Percentiles rank a stretch among this genome's conserved stretches.
Conservation (phyloP, 2,329 filamentous ascomycete genomes). For the Akanthomyces dipterigenus region DNA sequence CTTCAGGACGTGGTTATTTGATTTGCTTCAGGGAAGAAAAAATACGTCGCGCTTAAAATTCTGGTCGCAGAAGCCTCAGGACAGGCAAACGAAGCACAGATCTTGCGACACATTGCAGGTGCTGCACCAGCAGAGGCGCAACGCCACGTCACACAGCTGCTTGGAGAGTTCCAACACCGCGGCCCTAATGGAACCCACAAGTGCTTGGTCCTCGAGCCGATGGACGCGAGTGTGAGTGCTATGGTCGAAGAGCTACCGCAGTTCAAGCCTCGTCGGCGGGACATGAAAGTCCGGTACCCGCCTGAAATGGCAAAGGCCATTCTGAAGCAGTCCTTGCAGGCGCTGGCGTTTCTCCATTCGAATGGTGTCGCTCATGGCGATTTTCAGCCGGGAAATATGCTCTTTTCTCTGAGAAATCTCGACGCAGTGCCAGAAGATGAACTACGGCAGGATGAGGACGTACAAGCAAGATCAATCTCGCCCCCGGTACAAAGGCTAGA, state of each 20-base stretch:
- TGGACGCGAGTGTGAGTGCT: slow-evolving; percentile 32
- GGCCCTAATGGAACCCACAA: slow-evolving; percentile 28
- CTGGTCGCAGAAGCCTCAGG: slow-evolving; percentile 15
- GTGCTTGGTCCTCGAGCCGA: slow-evolving; percentile 26
- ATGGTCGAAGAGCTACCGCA: slow-evolving; percentile 28
- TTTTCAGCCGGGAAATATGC: slow-evolving; percentile 31
- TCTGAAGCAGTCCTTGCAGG: slow-evolving; percentile 31
- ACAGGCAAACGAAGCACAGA: slow-evolving; percentile 16
- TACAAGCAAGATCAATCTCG: slow-evolving; percentile 18
- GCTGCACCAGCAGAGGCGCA: slow-evolving; percentile 16
- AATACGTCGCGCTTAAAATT: slow-evolving; percentile 23
- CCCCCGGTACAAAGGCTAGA: slow-evolving; percentile 23
- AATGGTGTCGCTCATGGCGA: slow-evolving; percentile 34
- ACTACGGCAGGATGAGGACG: slow-evolving; percentile 21
- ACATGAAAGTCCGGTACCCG: slow-evolving; percentile 29
- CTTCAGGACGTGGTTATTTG: neutral
- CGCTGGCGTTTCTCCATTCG: slow-evolving; percentile 31
- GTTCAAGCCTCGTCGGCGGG: slow-evolving; percentile 21
- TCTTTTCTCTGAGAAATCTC: slow-evolving; percentile 27
- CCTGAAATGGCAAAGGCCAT: slow-evolving; percentile 33
- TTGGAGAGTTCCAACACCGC: slow-evolving; percentile 23
- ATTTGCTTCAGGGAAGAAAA: slow-evolving; percentile 15
- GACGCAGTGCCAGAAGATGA: slow-evolving; percentile 18
- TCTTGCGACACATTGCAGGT: slow-evolving; percentile 16
- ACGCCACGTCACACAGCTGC: slow-evolving; percentile 24